Conservation (phyloP, 1,284 basidiomycete species). For the Golubevia pallescens region DNA sequence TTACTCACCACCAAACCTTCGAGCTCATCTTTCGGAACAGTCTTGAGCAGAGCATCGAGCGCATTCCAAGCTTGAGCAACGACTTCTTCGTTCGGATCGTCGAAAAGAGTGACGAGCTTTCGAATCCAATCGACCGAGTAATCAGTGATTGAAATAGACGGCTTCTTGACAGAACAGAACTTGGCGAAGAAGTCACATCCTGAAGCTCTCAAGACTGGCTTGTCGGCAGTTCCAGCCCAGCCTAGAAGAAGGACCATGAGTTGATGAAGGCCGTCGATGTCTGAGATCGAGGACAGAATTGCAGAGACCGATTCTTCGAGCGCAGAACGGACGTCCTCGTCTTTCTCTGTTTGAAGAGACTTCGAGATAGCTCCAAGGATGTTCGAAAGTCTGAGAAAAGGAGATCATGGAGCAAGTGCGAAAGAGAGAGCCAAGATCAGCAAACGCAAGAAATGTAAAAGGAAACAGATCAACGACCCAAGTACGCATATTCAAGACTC, state of each 20-base stretch:
- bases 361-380: constrained; percentile 55
- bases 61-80: constrained; percentile 83
- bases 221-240: constrained; percentile 44
- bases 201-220: constrained; percentile 30
- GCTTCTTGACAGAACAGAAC: constrained; percentile 44
- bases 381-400: constrained; percentile 24
- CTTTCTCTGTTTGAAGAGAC: constrained; percentile 40
- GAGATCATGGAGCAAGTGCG: neutral
- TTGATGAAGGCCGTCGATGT: constrained; percentile 54
- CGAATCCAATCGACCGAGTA: constrained; percentile 95
- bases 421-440: neutral
- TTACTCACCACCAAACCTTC: constrained; percentile 68
- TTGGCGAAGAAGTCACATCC: constrained; percentile 46
- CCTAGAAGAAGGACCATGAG: constrained; percentile 58
- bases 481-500: neutral
- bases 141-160: constrained; percentile 36
- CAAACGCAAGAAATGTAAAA: neutral
- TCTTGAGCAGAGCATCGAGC: constrained; percentile 87
- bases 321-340: constrained; percentile 25
- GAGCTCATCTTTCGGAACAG: constrained; percentile 87
- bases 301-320: constrained; percentile 35
- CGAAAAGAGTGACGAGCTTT: constrained; percentile 84
- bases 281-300: constrained; percentile 38
- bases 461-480: neutral
- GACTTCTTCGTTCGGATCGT: constrained; percentile 77